A percentile compares a stretch with the other conserved stretches of the same genome.
These are phyloP conservation scores for Fraxinus latifolia DNA, from an alignment of 305 asterid genomes.

Conservation along the genomic window DNA sequence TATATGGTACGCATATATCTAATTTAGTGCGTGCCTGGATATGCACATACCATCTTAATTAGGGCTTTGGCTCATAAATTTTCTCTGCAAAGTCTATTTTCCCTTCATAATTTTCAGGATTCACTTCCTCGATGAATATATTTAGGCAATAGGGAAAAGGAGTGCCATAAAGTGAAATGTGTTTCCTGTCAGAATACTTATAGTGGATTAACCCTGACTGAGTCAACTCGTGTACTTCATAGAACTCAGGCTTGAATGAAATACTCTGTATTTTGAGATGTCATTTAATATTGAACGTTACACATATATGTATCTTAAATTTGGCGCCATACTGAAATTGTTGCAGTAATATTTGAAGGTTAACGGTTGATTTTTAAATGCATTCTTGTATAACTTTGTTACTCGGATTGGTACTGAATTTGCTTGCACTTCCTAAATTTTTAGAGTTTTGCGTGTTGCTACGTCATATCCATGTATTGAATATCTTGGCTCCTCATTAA, in stretches of 20 bases:
- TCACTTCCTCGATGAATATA: neutral
- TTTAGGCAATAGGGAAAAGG: neutral
- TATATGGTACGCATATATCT: slow-evolving; percentile 53
- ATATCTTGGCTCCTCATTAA: neutral
- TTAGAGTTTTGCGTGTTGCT: neutral
- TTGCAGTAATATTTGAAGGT: slow-evolving; percentile 3
- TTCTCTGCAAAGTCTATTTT: neutral
- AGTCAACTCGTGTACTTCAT: neutral
- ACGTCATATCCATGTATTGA: neutral
- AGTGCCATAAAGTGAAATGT: neutral
- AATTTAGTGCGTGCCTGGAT: neutral
- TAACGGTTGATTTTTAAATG: neutral
- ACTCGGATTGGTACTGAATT: slow-evolving; percentile 11
- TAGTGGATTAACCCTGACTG: neutral
- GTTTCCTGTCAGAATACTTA: neutral
- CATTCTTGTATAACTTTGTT: neutral
- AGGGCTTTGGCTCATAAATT: neutral
- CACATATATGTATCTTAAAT: neutral
- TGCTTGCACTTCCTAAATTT: neutral
- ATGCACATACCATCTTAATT: neutral
- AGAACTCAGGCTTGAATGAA: neutral
- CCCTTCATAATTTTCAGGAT: neutral
- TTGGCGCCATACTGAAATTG: neutral
- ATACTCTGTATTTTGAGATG: neutral
- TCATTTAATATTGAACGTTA: neutral